A percentile compares a stretch with the other conserved stretches of the same genome.
phyloP scores from a whole-genome alignment of 2,329 filamentous ascomycete genomes.

The Metarhizium humberi region DNA sequence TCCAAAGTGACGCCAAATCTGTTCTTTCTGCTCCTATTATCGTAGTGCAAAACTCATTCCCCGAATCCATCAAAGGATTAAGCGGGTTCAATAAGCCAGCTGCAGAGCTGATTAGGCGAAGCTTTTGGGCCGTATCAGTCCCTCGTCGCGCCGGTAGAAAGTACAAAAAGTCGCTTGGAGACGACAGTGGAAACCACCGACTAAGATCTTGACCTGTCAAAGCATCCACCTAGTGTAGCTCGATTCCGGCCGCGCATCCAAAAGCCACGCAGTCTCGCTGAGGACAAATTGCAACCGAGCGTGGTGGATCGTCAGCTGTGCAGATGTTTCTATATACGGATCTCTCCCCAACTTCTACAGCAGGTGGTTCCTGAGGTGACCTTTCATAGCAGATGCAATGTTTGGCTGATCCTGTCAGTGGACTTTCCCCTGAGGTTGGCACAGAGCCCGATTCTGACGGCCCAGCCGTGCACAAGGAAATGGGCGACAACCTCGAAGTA shows the following conservation, averaged over 20 bases:
- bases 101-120: conserved; percentile 54
- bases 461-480: background rate
- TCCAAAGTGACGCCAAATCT: conserved; percentile 10
- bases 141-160: conserved; percentile 47
- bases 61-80: conserved; percentile 10
- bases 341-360: conserved; percentile 21
- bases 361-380: conserved; percentile 14
- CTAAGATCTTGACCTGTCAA: conserved; percentile 37
- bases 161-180: conserved; percentile 46
- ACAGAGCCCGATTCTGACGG: conserved; percentile 5
- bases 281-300: conserved; percentile 58
- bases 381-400: conserved; percentile 16
- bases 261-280: conserved; percentile 56
- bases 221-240: conserved; percentile 49
- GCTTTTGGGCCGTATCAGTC: conserved; percentile 41
- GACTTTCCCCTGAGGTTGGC: background rate
- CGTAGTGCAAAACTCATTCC: conserved; percentile 15
- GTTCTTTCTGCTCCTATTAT: conserved; percentile 12
- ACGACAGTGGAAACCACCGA: conserved; percentile 45
- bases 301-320: conserved; percentile 51
- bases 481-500: conserved; percentile 3
- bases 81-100: conserved; percentile 23
- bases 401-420: background rate
- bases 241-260: conserved; percentile 52
- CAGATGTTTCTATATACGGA: conserved; percentile 40